Conservation (phyloP, 495 filamentous ascomycete genomes). For the Penicillium manginii region DNA sequence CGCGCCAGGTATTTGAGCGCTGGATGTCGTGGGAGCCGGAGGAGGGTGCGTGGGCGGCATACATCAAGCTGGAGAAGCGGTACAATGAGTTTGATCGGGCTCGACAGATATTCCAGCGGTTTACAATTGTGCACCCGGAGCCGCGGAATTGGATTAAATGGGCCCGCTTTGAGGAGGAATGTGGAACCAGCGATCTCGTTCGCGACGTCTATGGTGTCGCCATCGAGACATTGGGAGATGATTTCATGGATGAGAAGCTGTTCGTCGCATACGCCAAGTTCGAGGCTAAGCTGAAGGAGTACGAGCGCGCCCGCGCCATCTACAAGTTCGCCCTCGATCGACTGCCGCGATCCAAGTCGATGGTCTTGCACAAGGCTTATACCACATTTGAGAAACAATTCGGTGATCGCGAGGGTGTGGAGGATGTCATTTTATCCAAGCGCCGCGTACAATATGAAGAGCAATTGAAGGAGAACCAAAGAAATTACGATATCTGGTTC, state of each 20-base stretch:
- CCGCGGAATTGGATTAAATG: constrained; percentile 98
- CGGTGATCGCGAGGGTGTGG: constrained; percentile 90
- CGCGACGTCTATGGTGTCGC: constrained; percentile 90
- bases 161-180: constrained; percentile 96
- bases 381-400: constrained; percentile 99
- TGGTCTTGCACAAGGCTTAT: constrained; percentile 85
- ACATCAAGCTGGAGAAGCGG: constrained; percentile 95
- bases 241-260: constrained; percentile 94
- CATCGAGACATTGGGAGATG: constrained; percentile 88
- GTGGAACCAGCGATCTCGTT: constrained; percentile 86
- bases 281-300: constrained; percentile 92
- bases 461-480: constrained; percentile 85
- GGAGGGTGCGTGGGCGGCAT: constrained; percentile 91
- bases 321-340: constrained; percentile 96
- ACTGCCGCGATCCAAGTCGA: constrained; percentile 83
- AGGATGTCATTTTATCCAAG: constrained; percentile 94
- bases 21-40: constrained; percentile 99
- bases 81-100: constrained; percentile 89
- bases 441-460: constrained; percentile 93
- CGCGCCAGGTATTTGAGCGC: constrained; percentile 91
- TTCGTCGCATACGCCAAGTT: constrained; percentile 93
- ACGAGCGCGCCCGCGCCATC: constrained; percentile 92
- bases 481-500: constrained; percentile 96
- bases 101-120: constrained; percentile 83
- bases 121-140: constrained; percentile 92